These are phyloP conservation scores for Sphaceloma murrayae DNA, from an alignment of 2,329 filamentous ascomycete species.

Conservation along the genomic window DNA sequence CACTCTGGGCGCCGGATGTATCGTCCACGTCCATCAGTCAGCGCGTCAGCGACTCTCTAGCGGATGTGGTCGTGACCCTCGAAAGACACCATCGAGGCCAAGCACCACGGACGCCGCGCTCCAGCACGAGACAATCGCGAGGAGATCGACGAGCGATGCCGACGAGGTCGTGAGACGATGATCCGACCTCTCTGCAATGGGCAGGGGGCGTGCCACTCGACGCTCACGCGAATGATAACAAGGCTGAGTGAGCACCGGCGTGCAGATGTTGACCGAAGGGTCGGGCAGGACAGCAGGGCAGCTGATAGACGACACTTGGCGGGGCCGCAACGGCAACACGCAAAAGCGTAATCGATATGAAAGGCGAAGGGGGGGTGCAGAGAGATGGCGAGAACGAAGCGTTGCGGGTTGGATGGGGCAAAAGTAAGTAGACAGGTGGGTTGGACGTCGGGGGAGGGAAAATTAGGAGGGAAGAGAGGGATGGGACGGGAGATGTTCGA, in stretches of 20 bases:
- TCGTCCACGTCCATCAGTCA: conserved; percentile 11
- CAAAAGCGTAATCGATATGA: too few species aligned
- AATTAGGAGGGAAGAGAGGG: conserved; percentile 14
- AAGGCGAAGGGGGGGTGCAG: conserved; percentile 7
- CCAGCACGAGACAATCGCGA: not conserved
- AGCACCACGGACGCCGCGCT: conserved; percentile 4
- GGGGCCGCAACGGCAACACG: conserved; percentile 8
- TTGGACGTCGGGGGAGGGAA: conserved; percentile 8
- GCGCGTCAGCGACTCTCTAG: conserved; percentile 13
- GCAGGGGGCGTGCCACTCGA: too few species aligned
- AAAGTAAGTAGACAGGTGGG: not conserved
- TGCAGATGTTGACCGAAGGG: conserved; percentile 8
- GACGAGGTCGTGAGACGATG: not conserved
- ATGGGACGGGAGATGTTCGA: conserved; percentile 4
- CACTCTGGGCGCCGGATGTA: conserved; percentile 10
- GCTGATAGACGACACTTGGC: conserved; percentile 12
- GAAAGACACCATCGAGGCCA: conserved; percentile 14
- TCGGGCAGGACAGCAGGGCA: too few species aligned
- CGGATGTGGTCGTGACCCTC: too few species aligned
- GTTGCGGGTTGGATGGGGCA: not conserved
- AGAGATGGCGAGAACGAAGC: not conserved
- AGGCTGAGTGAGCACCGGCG: conserved; percentile 1
- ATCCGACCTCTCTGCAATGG: too few species aligned
- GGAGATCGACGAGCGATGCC: not conserved
- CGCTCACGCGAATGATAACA: too few species aligned